Evolutionary conservation across 345 rosid species (phyloP), one percentile per base, ranked within the genome.

Genomic region (Sapria himalayana): DNA sequence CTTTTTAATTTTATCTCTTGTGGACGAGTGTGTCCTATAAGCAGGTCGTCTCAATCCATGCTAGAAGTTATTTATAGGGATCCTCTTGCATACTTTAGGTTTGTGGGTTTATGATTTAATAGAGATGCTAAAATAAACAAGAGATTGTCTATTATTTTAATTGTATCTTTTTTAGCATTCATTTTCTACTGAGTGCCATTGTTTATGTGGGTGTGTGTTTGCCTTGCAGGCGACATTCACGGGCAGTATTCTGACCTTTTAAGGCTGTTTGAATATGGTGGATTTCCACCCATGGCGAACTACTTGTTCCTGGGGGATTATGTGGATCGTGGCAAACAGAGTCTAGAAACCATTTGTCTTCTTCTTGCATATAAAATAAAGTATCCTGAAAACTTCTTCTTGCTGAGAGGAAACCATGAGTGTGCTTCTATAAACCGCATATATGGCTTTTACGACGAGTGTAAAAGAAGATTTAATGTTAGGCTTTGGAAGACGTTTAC

Each of bases 311-410:
- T 81, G 51, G 89, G 93, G 49, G 89, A 81, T 31, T 81, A 77
- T 60, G 93, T 81, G 24, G 93, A 81, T 63, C 70, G 93, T 3
- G 86, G 96, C 50, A 75, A 77, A 49, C 93, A 81, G 58, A 74
- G 96, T 50, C 59, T 81, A 1, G 93, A 85, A 65, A 85, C 96
- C 11, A 85, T 77, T 52, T 77, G 96, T 50, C 82, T 85, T 45
- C 76, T 85, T 40, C 71, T 85, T 3, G 91, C 93, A 5, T 85
- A 70, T 47, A 85, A 85, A 63, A 71, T 85, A 45, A 80, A 74
- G 41, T 85, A 63, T 45, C 84, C 96, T 15, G 69, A 70, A 27
- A 80, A 73, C 58, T 70, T 85, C 50, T 80, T 77, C 43, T 82
- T 85, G 25, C 53, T 85, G 41, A 61, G 93, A 57, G 93, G 96